Percentiles rank a stretch among this genome's conserved stretches.
phyloP scores from a whole-genome alignment of 108 stramenopile species.

The Skeletonema costatum region DNA sequence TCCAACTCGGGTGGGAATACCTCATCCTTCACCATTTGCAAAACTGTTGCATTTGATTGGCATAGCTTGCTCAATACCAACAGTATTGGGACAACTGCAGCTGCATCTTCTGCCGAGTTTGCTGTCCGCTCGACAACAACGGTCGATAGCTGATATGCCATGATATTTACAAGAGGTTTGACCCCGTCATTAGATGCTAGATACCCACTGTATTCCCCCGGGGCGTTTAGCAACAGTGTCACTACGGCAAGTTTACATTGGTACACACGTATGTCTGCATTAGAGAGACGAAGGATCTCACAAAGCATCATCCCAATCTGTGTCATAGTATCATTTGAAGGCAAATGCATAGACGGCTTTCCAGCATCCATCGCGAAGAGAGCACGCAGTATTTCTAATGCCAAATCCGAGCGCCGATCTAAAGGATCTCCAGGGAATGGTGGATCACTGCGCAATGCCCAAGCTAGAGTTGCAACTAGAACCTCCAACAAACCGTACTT shows the following conservation, averaged over 20 bases:
- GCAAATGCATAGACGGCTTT: slow-evolving; percentile 28
- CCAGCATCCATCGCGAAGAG: slow-evolving; percentile 64
- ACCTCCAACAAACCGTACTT: slow-evolving; percentile 40
- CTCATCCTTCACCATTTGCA: slow-evolving; percentile 41
- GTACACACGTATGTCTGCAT: slow-evolving; percentile 30
- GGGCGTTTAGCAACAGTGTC: slow-evolving; percentile 64
- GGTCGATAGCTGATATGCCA: slow-evolving; percentile 55
- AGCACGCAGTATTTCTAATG: slow-evolving; percentile 59
- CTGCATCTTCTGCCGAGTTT: slow-evolving; percentile 48
- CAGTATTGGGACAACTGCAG: slow-evolving; percentile 73
- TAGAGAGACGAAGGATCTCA: slow-evolving; percentile 29
- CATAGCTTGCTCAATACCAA: slow-evolving; percentile 59
- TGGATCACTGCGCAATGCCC: slow-evolving; percentile 40
- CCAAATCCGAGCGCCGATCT: slow-evolving; percentile 66
- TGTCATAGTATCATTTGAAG: slow-evolving; percentile 30
- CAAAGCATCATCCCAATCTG: slow-evolving; percentile 32
- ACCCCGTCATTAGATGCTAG: slow-evolving; percentile 33
- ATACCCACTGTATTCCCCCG: slow-evolving; percentile 47
- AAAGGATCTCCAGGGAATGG: slow-evolving; percentile 47
- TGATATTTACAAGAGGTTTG: slow-evolving; percentile 44
- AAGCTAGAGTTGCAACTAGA: slow-evolving; percentile 35
- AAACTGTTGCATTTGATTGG: slow-evolving; percentile 35
- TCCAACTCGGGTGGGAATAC: slow-evolving; percentile 73
- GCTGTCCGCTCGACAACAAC: slow-evolving; percentile 50
- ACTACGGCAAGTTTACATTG: slow-evolving; percentile 68